phyloP scores from a whole-genome alignment of 495 filamentous ascomycete species.

The Daldinia bambusicola region DNA sequence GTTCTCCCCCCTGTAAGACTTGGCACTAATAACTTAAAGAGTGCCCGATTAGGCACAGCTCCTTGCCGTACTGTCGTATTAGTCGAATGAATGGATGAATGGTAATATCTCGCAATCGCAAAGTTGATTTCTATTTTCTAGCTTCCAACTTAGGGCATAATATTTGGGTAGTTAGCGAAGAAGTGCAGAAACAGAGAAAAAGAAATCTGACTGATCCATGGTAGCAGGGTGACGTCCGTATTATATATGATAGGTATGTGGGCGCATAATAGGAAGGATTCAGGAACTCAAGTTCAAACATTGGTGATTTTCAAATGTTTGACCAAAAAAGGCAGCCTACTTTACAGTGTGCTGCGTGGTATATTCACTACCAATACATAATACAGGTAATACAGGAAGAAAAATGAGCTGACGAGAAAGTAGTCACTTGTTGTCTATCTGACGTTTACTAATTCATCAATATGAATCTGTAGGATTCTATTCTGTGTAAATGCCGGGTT shows the following conservation, averaged over 20 bases:
- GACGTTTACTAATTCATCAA: slow-evolving; percentile 9
- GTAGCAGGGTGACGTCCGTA: slow-evolving; percentile 1
- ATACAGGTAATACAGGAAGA: background rate
- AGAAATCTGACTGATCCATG: background rate
- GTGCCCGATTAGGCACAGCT: background rate
- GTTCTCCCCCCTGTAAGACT: slow-evolving; percentile 19
- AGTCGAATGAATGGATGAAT: background rate
- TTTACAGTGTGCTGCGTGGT: background rate
- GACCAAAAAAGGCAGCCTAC: slow-evolving; percentile 22
- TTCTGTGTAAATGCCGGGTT: slow-evolving; percentile 13
- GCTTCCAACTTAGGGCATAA: background rate
- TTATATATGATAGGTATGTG: slow-evolving; percentile 9
- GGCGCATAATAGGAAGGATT: slow-evolving; percentile 31
- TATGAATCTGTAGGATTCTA: slow-evolving; percentile 31
- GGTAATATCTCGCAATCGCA: background rate
- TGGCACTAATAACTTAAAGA: slow-evolving; percentile 42
- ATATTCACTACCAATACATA: slow-evolving; percentile 3
- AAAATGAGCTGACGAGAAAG: slow-evolving; percentile 17
- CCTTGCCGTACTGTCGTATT: background rate
- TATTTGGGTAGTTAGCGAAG: no score
- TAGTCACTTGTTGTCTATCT: slow-evolving; percentile 2
- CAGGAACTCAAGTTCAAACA: slow-evolving; percentile 37
- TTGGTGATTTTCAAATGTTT: slow-evolving; percentile 26
- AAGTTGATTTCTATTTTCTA: background rate
- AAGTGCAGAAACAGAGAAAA: background rate